Evolutionary conservation across 2,329 filamentous ascomycete species (phyloP).

Genomic region (Colletotrichum tofieldiae): DNA sequence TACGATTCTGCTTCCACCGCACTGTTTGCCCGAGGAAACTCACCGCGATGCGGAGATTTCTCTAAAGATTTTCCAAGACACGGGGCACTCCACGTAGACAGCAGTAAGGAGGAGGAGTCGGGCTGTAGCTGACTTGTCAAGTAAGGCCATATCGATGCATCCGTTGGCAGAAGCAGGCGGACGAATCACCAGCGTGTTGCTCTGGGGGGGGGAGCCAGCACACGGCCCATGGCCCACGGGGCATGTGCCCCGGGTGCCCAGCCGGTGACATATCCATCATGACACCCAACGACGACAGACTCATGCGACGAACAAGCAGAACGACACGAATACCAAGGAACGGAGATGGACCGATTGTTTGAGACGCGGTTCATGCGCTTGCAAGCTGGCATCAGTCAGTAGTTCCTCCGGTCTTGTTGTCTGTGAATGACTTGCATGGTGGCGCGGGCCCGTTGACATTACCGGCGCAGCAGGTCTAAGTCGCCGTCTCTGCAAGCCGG

Average conservation of each 20-base stretch:
- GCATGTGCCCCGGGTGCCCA: constrained; percentile 3
- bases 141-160: constrained; percentile 28
- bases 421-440: constrained; percentile 4
- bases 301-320: background rate
- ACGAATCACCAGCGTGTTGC: background rate
- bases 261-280: constrained; percentile 32
- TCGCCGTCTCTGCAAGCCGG: background rate
- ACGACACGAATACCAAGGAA: background rate
- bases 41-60: background rate
- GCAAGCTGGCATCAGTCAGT: background rate
- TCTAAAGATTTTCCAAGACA: background rate
- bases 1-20: constrained; percentile 22
- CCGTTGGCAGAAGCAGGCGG: constrained; percentile 10
- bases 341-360: background rate
- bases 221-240: constrained; percentile 9
- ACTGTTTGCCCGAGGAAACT: background rate
- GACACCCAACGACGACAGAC: background rate
- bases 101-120: background rate
- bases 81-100: background rate
- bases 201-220: background rate
- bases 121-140: constrained; percentile 3
- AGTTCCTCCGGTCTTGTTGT: background rate
- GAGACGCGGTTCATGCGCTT: background rate
- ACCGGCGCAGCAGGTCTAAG: background rate
- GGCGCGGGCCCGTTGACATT: background rate